phyloP scores from a whole-genome alignment of 306 rosid genomes.

The Quercus agrifolia region DNA sequence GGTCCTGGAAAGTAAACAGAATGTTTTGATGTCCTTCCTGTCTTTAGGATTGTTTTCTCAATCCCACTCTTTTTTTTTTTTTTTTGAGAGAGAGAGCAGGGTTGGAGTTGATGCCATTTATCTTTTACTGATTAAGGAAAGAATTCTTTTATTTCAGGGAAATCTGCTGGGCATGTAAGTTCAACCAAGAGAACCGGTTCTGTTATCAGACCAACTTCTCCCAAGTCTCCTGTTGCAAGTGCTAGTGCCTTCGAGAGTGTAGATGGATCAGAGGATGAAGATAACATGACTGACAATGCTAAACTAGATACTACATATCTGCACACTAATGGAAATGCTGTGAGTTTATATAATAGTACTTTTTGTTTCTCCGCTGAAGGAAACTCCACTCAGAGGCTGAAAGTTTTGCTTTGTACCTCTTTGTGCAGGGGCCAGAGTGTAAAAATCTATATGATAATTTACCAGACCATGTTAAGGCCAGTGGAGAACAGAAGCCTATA shows the following conservation, averaged over 20 bases:
- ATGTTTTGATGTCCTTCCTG: not conserved
- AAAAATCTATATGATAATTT: constrained; percentile 53
- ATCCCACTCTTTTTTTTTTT: not conserved
- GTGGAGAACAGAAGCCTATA: constrained; percentile 65
- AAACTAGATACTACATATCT: constrained; percentile 52
- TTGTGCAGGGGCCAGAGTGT: constrained; percentile 58
- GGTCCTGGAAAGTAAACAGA: not conserved
- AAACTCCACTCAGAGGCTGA: not conserved
- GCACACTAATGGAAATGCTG: constrained; percentile 67
- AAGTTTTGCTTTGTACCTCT: not conserved
- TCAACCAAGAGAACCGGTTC: constrained; percentile 45
- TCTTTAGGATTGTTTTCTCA: not conserved
- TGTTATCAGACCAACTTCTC: constrained; percentile 62
- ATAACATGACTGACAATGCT: constrained; percentile 41
- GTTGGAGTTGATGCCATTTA: constrained; percentile 9
- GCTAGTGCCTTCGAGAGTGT: constrained; percentile 87
- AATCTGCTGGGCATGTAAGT: constrained; percentile 38
- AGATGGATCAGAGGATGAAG: constrained; percentile 92
- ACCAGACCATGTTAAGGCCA: constrained; percentile 59
- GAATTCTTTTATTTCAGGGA: constrained; percentile 50
- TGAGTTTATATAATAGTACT: constrained; percentile 38
- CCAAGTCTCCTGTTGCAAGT: constrained; percentile 96
- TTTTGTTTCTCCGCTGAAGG: constrained; percentile 1
- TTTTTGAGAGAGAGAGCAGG: not conserved
- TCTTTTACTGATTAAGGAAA: constrained; percentile 7